Evolutionary conservation across 345 rosid genomes (phyloP), one percentile per base, ranked within the genome.

Genomic region (Jatropha curcas): DNA sequence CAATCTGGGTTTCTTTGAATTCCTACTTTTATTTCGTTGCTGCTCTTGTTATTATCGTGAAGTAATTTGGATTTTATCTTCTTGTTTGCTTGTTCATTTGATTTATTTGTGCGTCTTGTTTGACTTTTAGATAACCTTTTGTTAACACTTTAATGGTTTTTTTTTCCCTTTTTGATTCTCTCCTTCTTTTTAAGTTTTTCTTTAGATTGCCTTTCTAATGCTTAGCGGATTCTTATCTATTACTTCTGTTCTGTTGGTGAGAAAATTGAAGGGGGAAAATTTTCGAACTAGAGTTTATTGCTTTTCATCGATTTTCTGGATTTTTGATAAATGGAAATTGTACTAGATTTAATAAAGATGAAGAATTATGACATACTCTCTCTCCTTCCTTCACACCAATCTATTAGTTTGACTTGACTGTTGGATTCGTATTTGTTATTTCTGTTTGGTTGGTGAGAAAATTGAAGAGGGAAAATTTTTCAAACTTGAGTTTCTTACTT

Each of bases 361-460:
- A 27, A 58, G 20, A 61, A 13, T 60, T 60, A n/a, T 9, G n/a
- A 31, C 16, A 14, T 28, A 2, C 5, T 31, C 45, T 31, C 0
- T 52, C 57, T 52, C 27, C 2, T 10, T 6, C 19, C 4, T 61
- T 33, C 34, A 22, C 22, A 37, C n/a, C n/a, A n/a, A n/a, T n/a
- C n/a, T n/a, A n/a, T n/a, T n/a, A n/a, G n/a, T n/a, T n/a, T n/a
- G n/a, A n/a, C n/a, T n/a, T n/a, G n/a, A n/a, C n/a, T n/a, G n/a
- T n/a, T 51, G 65, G 67, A 31, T 71, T 68, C 20, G 16, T 66
- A n/a, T 1, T 16, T n/a, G 12, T 34, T 70, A 28, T 55, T 57
- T 27, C 55, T 65, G 71, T 62, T 73, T 73, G 65, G 52, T 27
- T 73, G 58, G 65, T 58, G 52, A 53, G 79, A 74, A 71, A 79